A percentile compares a stretch with the other conserved stretches of the same genome.
Conservation (phyloP, 2,329 filamentous ascomycete species). For the Alternaria triticina region DNA sequence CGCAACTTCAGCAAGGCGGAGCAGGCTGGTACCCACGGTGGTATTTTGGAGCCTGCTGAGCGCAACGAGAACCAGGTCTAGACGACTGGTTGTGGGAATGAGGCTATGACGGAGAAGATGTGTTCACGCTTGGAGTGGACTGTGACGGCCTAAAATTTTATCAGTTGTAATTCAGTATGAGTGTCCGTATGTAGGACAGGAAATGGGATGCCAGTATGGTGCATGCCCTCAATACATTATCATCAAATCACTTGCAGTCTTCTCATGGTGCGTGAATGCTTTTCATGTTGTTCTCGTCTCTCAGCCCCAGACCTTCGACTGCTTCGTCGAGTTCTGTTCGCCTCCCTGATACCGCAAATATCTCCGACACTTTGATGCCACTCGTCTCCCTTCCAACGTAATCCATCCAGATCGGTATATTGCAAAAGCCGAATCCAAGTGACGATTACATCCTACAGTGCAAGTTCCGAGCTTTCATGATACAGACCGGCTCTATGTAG, state of each 20-base stretch:
- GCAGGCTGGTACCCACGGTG: constrained; percentile 26
- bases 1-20: constrained; percentile 44
- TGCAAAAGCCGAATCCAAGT: not conserved
- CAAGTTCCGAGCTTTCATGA: not conserved
- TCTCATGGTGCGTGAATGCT: not conserved
- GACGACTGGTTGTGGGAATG: not conserved
- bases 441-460: not conserved
- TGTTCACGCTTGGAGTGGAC: not conserved
- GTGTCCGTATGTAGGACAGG: not conserved
- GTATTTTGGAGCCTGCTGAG: constrained; percentile 33
- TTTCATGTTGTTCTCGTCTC: not conserved
- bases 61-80: constrained; percentile 32
- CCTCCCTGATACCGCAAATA: not conserved
- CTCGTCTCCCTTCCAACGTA: not conserved
- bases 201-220: not conserved
- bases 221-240: not conserved
- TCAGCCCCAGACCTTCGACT: not conserved
- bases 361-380: not conserved
- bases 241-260: not conserved
- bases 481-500: not conserved
- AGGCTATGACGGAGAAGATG: not conserved
- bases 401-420: not conserved
- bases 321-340: not conserved
- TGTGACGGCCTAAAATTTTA: not conserved
- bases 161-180: constrained; percentile 1